A percentile compares a stretch with the other conserved stretches of the same genome.
phyloP scores from a whole-genome alignment of 805 yeast genomes.

The Cyberlindnera sargentensis region DNA sequence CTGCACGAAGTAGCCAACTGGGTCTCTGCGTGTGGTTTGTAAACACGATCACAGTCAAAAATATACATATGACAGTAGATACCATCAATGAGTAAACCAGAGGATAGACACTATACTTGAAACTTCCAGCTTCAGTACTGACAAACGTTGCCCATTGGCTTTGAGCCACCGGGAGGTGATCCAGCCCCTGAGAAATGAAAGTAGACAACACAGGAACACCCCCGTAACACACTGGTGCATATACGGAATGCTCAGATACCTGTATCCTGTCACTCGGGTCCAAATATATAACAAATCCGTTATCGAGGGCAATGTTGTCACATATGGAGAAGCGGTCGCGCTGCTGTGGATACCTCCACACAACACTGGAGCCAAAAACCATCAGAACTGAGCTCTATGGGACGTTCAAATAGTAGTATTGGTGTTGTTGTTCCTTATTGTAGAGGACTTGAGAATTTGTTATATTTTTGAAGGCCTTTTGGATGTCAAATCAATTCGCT shows the following conservation, averaged over 20 bases:
- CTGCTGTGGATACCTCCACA: slow-evolving; percentile 28
- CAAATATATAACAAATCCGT: slow-evolving; percentile 27
- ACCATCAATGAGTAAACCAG: slow-evolving; percentile 55
- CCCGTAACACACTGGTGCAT: slow-evolving; percentile 28
- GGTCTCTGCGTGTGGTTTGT: slow-evolving; percentile 62
- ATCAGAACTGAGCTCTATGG: slow-evolving; percentile 1
- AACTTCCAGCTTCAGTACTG: slow-evolving; percentile 34
- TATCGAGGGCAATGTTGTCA: slow-evolving; percentile 20
- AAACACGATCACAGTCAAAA: slow-evolving; percentile 54
- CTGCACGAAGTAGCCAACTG: slow-evolving; percentile 40
- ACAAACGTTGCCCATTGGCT: slow-evolving; percentile 44
- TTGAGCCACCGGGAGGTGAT: slow-evolving; percentile 35
- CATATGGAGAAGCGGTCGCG: slow-evolving; percentile 26
- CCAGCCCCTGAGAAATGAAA: slow-evolving; percentile 22
- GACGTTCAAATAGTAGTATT: no score
- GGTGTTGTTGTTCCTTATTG: no score
- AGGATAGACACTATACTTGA: slow-evolving; percentile 52
- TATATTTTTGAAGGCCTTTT: no score
- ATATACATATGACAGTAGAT: slow-evolving; percentile 58
- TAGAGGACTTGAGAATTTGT: no score
- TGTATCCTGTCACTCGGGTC: slow-evolving; percentile 9
- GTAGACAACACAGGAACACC: slow-evolving; percentile 30
- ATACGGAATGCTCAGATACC: slow-evolving; percentile 18
- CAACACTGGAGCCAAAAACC: slow-evolving; percentile 22
- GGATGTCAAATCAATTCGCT: no score